Evolutionary conservation across 225 moss, liverwort and hornwort genomes (phyloP).

Genomic region (Physcomitrellopsis africana): DNA sequence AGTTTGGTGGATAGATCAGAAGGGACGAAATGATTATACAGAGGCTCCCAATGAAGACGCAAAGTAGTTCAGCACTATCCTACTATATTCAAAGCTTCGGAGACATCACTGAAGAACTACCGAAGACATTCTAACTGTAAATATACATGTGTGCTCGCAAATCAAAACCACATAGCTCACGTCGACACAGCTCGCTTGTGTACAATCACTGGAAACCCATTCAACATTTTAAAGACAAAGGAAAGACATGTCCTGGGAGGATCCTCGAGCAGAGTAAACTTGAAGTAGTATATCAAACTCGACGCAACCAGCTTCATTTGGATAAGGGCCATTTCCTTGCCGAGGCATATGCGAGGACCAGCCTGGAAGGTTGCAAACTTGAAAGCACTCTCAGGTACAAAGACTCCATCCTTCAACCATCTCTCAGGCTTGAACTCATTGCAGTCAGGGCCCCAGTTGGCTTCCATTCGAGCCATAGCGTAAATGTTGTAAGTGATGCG

Average conservation of each 20-base stretch:
- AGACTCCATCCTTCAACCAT: conserved; percentile 48
- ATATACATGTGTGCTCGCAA: not conserved
- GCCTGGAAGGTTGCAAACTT: conserved; percentile 56
- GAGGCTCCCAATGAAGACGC: not conserved
- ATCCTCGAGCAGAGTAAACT: conserved; percentile 13
- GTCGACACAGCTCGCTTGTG: not conserved
- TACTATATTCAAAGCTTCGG: not conserved
- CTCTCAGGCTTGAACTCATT: conserved; percentile 51
- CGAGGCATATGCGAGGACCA: conserved; percentile 40
- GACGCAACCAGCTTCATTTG: conserved; percentile 48
- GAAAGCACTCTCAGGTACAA: conserved; percentile 49
- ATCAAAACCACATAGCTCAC: not conserved
- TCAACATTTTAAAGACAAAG: conserved; percentile 17
- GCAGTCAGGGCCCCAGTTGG: conserved; percentile 57
- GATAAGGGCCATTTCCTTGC: conserved; percentile 36
- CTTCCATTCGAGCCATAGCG: conserved; percentile 55
- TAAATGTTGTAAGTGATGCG: conserved; percentile 42
- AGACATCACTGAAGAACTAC: not conserved
- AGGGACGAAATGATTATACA: not conserved
- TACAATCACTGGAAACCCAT: conserved; percentile 29
- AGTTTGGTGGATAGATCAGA: not conserved
- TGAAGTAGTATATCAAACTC: conserved; percentile 29
- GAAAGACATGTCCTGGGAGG: not conserved
- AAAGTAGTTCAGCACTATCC: not conserved
- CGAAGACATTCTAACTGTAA: not conserved